Evolutionary conservation across 2,329 filamentous ascomycete species (phyloP).

Genomic region (Cordyceps javanica): DNA sequence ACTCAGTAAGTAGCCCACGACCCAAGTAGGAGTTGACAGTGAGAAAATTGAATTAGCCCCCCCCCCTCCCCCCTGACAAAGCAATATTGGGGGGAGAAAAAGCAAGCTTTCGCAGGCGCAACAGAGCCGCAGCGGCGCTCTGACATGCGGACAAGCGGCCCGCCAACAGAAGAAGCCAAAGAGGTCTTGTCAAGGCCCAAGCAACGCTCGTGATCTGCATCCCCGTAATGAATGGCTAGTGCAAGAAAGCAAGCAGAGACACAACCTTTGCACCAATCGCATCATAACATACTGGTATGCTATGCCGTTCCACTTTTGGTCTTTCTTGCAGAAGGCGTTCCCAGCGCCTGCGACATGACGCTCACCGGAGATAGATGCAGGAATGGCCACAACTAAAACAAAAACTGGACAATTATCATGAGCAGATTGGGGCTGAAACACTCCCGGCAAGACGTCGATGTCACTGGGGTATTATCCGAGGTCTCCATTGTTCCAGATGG

Average conservation of each 20-base stretch:
- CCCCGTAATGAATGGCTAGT: background rate
- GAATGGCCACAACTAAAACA: background rate
- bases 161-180: background rate
- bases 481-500: background rate
- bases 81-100: background rate
- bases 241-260: constrained; percentile 3
- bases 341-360: background rate
- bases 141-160: background rate
- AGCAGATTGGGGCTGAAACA: background rate
- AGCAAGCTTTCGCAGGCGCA: background rate
- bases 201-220: background rate
- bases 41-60: background rate
- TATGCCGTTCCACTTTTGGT: background rate
- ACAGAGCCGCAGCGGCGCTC: constrained; percentile 5
- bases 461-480: background rate
- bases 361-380: background rate
- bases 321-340: background rate
- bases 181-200: background rate
- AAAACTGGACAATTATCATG: background rate
- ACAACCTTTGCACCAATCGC: background rate
- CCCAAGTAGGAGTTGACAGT: too few species aligned
- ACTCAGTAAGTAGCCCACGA: too few species aligned
- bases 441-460: background rate
- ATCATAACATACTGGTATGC: background rate
- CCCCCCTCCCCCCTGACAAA: background rate